Base-by-base conservation (phyloP, 139 green algal genomes). In the Chlorella sp. region DNA sequence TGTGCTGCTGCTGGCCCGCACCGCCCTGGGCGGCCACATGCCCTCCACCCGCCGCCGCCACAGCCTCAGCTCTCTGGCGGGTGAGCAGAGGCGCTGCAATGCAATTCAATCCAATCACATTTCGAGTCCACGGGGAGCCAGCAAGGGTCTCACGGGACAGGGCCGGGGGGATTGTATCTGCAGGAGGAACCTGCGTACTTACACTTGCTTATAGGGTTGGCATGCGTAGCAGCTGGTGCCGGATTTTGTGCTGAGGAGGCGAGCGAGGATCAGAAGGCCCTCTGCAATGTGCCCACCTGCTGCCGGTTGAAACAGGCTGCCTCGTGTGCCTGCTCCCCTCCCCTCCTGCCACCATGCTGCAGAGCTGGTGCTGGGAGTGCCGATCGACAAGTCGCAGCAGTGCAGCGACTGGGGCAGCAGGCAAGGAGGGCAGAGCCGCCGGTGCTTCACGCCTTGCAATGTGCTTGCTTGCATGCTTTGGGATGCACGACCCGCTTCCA, bases 311-410 rank as follows among this genome's bases (percentile, higher is more conserved):
- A 3, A 26, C 64, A 26, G 22, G 19, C 64, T 32, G 22, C 64
- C 64, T 28, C 68, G 26, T 34, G 68, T 76, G 24, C 26, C 68
- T 1, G 68, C 68, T 16, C 1, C n/a, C 73, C 73, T 79, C 28
- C n/a, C n/a, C 42, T 11, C 73, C 32, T 79, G 32, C n/a, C 40
- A 39, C 26, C 30, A 77, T 32, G 30, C 53, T 61, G 37, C 83
- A 80, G 83, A 88, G 64, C 16, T 32, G 60, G 53, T 94, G 66
- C 80, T 94, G 61, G 76, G 90, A 9, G 24, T 78, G 22, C 28
- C n/a, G 3, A 30, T 94, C 73, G 91, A 94, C 84, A 94, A 94
- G 57, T 21, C 40, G 26, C 84, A 94, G 75, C 91, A 94, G 71
- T 91, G 88, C 87, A 88, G 61, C 86, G 64, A 89, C 42, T 94